A percentile compares a stretch with the other conserved stretches of the same genome.
These are phyloP conservation scores for Tricholoma terreum DNA, from an alignment of 768 basidiomycete genomes.

Conservation along the genomic window DNA sequence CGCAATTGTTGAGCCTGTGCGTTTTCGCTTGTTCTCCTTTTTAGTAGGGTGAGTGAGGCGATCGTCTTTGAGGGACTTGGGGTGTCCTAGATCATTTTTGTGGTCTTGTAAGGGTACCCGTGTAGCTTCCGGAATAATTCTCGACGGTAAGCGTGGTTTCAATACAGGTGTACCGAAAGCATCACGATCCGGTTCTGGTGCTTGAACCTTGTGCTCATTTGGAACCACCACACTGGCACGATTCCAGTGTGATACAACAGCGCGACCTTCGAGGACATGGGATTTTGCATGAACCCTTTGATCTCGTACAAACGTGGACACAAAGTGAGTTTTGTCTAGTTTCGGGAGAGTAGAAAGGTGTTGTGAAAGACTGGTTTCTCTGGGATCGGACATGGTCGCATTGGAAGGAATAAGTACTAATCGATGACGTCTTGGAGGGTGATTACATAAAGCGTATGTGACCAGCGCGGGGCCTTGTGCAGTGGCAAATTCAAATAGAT, in stretches of 20 bases:
- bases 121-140: not conserved
- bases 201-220: not conserved
- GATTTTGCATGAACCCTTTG: slow-evolving; percentile 43
- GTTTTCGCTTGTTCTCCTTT: slow-evolving; percentile 2
- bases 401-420: not conserved
- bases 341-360: slow-evolving; percentile 32
- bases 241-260: slow-evolving; percentile 30
- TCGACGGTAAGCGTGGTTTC: slow-evolving; percentile 39
- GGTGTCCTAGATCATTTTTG: slow-evolving; percentile 6
- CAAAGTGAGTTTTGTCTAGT: slow-evolving; percentile 38
- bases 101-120: not conserved
- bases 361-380: slow-evolving; percentile 3
- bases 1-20: not conserved
- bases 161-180: slow-evolving; percentile 54
- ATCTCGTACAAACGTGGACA: slow-evolving; percentile 46
- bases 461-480: too few relatives aligned
- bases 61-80: not conserved
- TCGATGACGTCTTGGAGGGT: too few relatives aligned
- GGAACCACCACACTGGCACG: not conserved
- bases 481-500: too few relatives aligned
- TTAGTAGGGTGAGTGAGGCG: not conserved
- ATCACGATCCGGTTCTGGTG: not conserved
- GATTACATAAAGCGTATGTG: too few relatives aligned
- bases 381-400: not conserved
- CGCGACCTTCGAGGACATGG: slow-evolving; percentile 42